Percentiles rank a stretch among this genome's conserved stretches.
These are phyloP conservation scores for Phytophthora pini DNA, from an alignment of 352 stramenopile species.

Conservation along the genomic window DNA sequence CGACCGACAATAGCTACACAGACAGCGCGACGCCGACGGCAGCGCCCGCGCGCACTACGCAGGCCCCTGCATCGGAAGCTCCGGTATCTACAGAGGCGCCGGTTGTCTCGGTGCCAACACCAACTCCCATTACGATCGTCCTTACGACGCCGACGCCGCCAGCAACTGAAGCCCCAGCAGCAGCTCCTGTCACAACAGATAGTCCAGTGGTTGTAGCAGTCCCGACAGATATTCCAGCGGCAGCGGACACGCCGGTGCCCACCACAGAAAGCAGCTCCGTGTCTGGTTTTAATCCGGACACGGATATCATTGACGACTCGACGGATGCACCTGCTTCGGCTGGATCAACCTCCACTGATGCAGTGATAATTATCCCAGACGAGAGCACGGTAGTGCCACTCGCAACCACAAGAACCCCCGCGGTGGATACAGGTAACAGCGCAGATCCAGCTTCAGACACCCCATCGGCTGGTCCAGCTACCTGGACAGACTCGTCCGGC, in stretches of 20 bases:
- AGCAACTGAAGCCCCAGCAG: not conserved
- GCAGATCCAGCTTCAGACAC: not conserved
- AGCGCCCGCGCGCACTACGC: slow-evolving; percentile 15
- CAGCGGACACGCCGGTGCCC: slow-evolving; percentile 4
- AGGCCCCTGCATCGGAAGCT: not conserved
- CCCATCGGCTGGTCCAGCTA: slow-evolving; percentile 6
- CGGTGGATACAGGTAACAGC: slow-evolving; percentile 1
- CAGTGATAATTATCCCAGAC: slow-evolving; percentile 16
- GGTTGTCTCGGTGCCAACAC: not conserved
- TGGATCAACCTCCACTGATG: slow-evolving; percentile 20
- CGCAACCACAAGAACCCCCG: slow-evolving; percentile 3
- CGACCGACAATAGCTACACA: slow-evolving; percentile 1
- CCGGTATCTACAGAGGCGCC: not conserved
- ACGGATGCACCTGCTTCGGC: slow-evolving; percentile 12
- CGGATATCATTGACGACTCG: not conserved
- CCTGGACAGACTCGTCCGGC: slow-evolving; percentile 7
- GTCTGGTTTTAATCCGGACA: not conserved
- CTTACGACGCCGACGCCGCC: slow-evolving; percentile 6
- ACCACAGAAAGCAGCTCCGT: slow-evolving; percentile 11
- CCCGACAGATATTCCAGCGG: slow-evolving; percentile 7
- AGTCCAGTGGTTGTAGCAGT: not conserved
- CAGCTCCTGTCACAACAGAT: slow-evolving; percentile 3
- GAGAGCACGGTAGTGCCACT: slow-evolving; percentile 16
- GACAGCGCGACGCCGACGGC: slow-evolving; percentile 17
- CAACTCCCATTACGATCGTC: not conserved